Conservation (phyloP, 805 yeast species). For the Hyphopichia homilentoma region DNA sequence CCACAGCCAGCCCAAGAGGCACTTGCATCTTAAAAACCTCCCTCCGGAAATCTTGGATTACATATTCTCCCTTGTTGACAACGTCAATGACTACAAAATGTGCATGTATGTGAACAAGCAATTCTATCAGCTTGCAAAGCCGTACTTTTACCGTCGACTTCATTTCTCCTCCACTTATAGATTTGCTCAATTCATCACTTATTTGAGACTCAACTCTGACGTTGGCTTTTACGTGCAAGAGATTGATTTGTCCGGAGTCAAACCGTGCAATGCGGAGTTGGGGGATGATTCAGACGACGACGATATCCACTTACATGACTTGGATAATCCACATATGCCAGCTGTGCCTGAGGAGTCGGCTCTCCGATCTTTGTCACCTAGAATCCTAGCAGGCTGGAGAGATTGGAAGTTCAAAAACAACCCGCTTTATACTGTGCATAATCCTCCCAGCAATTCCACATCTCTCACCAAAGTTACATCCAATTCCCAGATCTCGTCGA, state of each 20-base stretch:
- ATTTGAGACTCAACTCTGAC: conserved; percentile 51
- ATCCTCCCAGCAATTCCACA: conserved; percentile 11
- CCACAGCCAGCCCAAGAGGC: conserved; percentile 1
- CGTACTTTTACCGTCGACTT: conserved; percentile 52
- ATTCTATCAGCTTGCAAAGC: conserved; percentile 51
- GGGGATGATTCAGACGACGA: conserved; percentile 2
- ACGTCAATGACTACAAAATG: conserved; percentile 30
- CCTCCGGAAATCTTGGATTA: conserved; percentile 43
- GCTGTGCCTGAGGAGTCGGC: too few relatives aligned
- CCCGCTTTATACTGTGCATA: conserved; percentile 49
- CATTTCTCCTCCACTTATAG: conserved; percentile 68
- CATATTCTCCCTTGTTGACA: conserved; percentile 33
- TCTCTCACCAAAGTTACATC: conserved; percentile 12
- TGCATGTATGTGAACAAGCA: conserved; percentile 49
- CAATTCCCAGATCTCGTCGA: conserved; percentile 4
- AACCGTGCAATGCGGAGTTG: conserved; percentile 27
- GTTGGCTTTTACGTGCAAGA: conserved; percentile 54
- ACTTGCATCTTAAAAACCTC: conserved; percentile 25
- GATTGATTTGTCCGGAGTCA: conserved; percentile 54
- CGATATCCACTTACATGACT: background rate
- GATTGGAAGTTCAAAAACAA: conserved; percentile 83
- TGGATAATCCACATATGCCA: too few relatives aligned
- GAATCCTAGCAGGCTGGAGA: conserved; percentile 78
- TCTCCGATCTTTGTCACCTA: conserved; percentile 6
- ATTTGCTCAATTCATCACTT: conserved; percentile 73